Base-by-base conservation (phyloP, 768 basidiomycete species). In the Fomitopsis serialis region DNA sequence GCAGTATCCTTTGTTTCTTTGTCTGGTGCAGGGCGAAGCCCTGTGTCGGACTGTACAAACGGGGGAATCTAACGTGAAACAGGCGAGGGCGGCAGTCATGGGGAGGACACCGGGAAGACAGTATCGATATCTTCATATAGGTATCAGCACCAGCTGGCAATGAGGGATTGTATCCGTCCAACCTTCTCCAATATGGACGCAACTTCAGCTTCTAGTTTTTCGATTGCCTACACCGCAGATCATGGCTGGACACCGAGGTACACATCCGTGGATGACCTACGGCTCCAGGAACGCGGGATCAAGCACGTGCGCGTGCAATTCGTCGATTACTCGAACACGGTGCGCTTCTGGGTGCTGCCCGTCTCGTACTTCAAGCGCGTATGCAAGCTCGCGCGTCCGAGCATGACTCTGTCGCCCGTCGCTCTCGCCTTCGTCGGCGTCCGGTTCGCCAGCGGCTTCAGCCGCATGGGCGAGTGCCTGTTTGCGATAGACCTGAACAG, bases 341-440 rank as follows among this genome's bases (percentile, higher is more conserved):
- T 79, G 49, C 78, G 85, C 59, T 82, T 71, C 62, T 82, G 85
- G 34, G 68, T 89, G 56, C 50, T 89, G 22, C 76, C 88, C 2
- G 57, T 78, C 8, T 27, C 70, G 0, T 76, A 83, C 63, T 85
- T 87, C 63, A 53, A 64, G 50, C 76, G 77, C 52, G 70, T 90
- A 8, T 68, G 87, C 25, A 45, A 70, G 0, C 73, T 76, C 22
- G 45, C 69, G 4, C 75, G 84, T 27, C 81, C 85, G 3, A 80
- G 86, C 1, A 62, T 85, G 17, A 64, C 71, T 2, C 10, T 87
- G 15, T 57, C 73, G 2, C 78, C 77, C 59, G 74, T 64, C 2
- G 61, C 58, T 7, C 55, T 88, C 3, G 85, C 81, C 1, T 48
- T 85, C 10, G 77, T 85, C 0, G 76, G 75, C 53, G 50, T 78